Conservation (phyloP, 2,329 filamentous ascomycete genomes). For the Rhytidhysteron rufulum region DNA sequence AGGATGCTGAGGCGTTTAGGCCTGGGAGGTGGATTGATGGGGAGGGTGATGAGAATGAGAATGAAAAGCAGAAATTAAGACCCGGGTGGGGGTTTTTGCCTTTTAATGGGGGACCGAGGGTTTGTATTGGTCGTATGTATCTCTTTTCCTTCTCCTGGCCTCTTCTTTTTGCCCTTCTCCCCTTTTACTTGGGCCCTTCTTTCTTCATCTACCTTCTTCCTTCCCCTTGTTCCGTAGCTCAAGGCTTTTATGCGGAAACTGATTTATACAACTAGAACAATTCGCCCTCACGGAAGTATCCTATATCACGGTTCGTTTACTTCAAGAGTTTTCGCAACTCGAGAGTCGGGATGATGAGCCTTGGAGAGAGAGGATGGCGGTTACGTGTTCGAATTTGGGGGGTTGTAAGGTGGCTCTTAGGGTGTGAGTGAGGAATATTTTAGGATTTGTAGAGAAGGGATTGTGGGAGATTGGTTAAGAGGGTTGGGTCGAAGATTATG, state of each 20-base stretch:
- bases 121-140: constrained; percentile 8
- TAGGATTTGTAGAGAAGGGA: neutral
- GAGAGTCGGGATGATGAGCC: constrained; percentile 12
- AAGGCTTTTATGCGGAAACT: neutral
- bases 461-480: too few species aligned
- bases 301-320: constrained; percentile 37
- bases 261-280: constrained; percentile 22
- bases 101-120: constrained; percentile 13
- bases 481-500: too few species aligned
- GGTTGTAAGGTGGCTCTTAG: constrained; percentile 13
- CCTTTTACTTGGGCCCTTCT: too few species aligned
- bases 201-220: neutral
- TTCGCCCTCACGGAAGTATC: constrained; percentile 42
- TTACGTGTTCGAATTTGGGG: constrained; percentile 14
- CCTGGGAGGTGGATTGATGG: constrained; percentile 22
- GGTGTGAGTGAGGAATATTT: neutral
- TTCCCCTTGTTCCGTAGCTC: neutral
- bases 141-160: neutral
- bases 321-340: constrained; percentile 21
- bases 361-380: constrained; percentile 20
- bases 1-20: constrained; percentile 18
- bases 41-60: neutral
- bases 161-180: neutral
- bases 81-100: constrained; percentile 12
- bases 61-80: constrained; percentile 11